These are phyloP conservation scores for Flaveria robusta DNA, from an alignment of 129 eudicot species.

Conservation along the genomic window DNA sequence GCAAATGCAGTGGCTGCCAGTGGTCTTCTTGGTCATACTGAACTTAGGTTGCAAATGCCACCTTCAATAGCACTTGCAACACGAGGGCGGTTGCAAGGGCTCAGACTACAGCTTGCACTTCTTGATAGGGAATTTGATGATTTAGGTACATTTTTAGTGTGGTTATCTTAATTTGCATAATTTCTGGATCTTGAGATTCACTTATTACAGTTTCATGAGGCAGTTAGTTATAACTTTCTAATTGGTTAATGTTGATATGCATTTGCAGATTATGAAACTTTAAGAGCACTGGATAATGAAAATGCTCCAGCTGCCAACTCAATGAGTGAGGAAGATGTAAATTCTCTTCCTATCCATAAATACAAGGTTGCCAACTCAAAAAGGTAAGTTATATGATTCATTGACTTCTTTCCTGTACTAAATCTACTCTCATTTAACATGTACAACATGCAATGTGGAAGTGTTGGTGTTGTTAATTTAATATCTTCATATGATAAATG, in stretches of 20 bases:
- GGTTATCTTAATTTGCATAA: not conserved
- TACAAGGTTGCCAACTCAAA: constrained; percentile 62
- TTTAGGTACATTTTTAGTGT: constrained; percentile 50
- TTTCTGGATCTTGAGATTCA: constrained; percentile 8
- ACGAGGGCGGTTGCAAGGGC: constrained; percentile 87
- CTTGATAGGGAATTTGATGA: constrained; percentile 97
- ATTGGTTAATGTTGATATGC: not conserved
- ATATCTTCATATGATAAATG: not conserved
- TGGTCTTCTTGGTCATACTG: constrained; percentile 91
- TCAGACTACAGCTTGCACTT: constrained; percentile 94
- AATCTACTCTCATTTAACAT: not conserved
- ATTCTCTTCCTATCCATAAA: constrained; percentile 89
- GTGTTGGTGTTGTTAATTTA: not conserved
- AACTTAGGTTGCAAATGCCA: constrained; percentile 86
- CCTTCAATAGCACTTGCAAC: constrained; percentile 90
- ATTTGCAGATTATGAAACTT: constrained; percentile 84
- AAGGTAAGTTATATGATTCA: constrained; percentile 46
- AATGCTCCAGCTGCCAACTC: constrained; percentile 65
- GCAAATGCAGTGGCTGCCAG: constrained; percentile 90
- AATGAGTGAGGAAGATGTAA: constrained; percentile 95
- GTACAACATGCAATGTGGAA: not conserved
- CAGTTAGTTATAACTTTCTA: not conserved
- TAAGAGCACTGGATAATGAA: constrained; percentile 86
- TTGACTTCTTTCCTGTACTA: constrained; percentile 6
- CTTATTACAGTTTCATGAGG: not conserved